Evolutionary conservation across 2,329 filamentous ascomycete genomes (phyloP), one percentile per base, ranked within the genome.

Genomic region (Triangularia setosa): DNA sequence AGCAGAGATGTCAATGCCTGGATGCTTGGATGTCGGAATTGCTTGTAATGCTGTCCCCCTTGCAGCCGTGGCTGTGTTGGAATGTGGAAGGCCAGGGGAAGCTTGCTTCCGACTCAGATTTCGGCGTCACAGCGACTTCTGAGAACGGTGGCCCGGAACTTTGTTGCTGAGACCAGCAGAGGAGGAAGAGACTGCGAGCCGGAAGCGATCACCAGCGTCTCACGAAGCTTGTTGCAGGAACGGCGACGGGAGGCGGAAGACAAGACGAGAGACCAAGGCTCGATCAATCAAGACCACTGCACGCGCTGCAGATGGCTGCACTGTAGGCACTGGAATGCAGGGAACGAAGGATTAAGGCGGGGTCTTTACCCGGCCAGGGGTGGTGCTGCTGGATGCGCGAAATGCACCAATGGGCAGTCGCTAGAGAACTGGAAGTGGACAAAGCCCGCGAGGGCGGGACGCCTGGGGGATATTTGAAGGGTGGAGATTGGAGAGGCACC

Each of bases 341-440:
- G 52, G 52, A 55, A 55, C 28, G 61, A 54, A 61, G 59, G 62
- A 63, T 63, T 48, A 59, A 54, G 63, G 66, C 64, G 66, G 68
- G 68, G 68, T 66, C 64, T 68, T 61, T 65, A 62, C 21, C 66
- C 66, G 64, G 63, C 61, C 52, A 60, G 63, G 58, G 58, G 40
- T 60, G 58, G 40, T 60, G 11, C 58, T 27, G 35, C 58, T 40
- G 33, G 56, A 63, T 55, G 56, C 56, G 56, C 25, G 44, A 59
- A 35, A 63, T 62, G 61, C 61, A 64, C 68, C 63, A 65, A 69
- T 68, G 25, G 56, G 52, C 56, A 33, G 14, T 33, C 27, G 23
- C 40, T 35, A 27, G 35, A 25, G 25, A 35, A 59, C 24, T 57
- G 1, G 48, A 25, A 48, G 40, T 48, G 40, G 40, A 48, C 40